A percentile compares a stretch with the other conserved stretches of the same genome.
Conservation (phyloP, 1,284 basidiomycete species). For the Ceraceosorus guamensis region DNA sequence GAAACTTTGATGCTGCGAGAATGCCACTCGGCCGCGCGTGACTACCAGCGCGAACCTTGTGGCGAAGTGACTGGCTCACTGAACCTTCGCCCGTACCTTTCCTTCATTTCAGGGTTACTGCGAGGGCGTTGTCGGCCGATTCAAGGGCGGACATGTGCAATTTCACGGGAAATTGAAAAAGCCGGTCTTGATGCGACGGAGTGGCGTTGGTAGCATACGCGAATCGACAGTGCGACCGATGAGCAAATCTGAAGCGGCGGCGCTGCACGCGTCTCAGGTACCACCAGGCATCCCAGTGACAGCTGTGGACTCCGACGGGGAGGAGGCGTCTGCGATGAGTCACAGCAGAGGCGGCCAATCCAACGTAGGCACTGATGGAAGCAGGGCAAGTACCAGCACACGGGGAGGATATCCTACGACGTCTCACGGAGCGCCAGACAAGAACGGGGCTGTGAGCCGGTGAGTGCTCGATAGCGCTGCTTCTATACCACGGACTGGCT, state of each 20-base stretch:
- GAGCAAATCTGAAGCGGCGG: conserved; percentile 31
- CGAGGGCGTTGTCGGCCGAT: conserved; percentile 81
- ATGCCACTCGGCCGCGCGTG: too few relatives aligned
- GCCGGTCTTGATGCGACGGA: conserved; percentile 54
- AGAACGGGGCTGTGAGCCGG: too few relatives aligned
- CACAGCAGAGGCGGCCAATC: background rate
- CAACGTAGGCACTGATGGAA: background rate
- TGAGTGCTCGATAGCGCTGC: too few relatives aligned
- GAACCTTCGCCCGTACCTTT: too few relatives aligned
- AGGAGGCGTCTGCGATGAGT: conserved; percentile 15
- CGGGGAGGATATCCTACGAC: too few relatives aligned
- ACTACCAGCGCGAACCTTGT: too few relatives aligned
- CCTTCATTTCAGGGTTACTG: conserved; percentile 61
- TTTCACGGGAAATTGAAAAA: conserved; percentile 72
- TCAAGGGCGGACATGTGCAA: conserved; percentile 61
- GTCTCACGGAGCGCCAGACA: too few relatives aligned
- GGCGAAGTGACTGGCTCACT: too few relatives aligned
- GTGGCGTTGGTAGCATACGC: conserved; percentile 28
- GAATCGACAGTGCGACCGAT: conserved; percentile 37
- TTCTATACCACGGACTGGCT: too few relatives aligned
- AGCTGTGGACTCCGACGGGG: conserved; percentile 35
- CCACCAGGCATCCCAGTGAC: conserved; percentile 34
- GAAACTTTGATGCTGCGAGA: too few relatives aligned
- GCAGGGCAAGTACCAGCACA: too few relatives aligned
- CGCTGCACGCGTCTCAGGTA: conserved; percentile 27